Percentiles rank a stretch among this genome's conserved stretches.
These are phyloP conservation scores for Neofusicoccum sp. DNA, from an alignment of 2,329 filamentous ascomycete genomes.

Conservation along the genomic window DNA sequence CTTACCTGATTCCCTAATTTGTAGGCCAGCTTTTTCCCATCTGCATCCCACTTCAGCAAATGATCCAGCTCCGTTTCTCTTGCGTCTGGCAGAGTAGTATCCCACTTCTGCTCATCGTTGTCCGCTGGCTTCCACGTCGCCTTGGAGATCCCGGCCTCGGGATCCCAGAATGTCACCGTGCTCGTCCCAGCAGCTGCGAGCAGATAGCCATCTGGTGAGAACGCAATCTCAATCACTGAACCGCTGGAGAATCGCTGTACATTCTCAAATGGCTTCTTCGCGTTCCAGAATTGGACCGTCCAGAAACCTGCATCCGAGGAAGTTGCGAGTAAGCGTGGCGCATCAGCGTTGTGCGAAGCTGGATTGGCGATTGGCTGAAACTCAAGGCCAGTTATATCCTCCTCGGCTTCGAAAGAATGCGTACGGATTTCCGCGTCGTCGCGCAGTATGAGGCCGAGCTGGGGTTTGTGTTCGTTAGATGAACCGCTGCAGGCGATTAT, in stretches of 20 bases:
- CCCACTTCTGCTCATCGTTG: constrained; percentile 14
- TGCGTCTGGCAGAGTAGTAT: constrained; percentile 21
- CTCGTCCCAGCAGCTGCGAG: constrained; percentile 46
- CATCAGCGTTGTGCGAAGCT: constrained; percentile 22
- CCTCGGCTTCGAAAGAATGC: constrained; percentile 31
- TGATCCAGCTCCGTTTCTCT: constrained; percentile 30
- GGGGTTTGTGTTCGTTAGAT: constrained; percentile 23
- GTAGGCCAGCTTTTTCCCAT: constrained; percentile 37
- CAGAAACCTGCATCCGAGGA: constrained; percentile 40
- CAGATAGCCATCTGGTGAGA: constrained; percentile 43
- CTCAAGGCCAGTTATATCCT: constrained; percentile 40
- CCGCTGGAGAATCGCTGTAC: constrained; percentile 32
- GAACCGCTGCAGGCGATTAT: constrained; percentile 38
- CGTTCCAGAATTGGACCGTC: constrained; percentile 41
- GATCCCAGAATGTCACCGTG: constrained; percentile 46
- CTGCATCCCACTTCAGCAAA: constrained; percentile 38
- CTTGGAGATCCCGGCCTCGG: constrained; percentile 34
- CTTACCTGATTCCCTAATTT: constrained; percentile 38
- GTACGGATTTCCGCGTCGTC: constrained; percentile 34
- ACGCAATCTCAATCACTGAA: constrained; percentile 42
- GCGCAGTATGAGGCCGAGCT: constrained; percentile 37
- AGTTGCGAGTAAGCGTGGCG: constrained; percentile 37
- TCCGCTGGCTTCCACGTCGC: constrained; percentile 35
- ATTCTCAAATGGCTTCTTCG: constrained; percentile 34
- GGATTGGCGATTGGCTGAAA: constrained; percentile 34